A percentile compares a stretch with the other conserved stretches of the same genome.
phyloP scores from a whole-genome alignment of 441 rosid genomes.

The Populus hybrid region DNA sequence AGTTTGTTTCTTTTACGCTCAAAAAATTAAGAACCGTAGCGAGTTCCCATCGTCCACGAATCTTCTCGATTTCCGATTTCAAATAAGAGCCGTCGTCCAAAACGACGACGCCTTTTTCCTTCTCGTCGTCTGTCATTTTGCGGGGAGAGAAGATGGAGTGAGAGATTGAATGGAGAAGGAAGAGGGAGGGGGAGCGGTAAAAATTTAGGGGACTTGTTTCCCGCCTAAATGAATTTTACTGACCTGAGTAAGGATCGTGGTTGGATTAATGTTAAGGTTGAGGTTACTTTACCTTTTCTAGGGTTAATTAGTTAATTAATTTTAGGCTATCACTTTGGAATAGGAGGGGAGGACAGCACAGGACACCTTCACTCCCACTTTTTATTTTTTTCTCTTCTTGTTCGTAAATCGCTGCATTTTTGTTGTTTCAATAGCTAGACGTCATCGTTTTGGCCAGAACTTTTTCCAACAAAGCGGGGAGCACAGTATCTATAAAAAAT shows the following conservation, averaged over 20 bases:
- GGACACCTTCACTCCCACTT: neutral
- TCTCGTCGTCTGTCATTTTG: constrained; percentile 30
- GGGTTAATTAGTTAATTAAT: constrained; percentile 20
- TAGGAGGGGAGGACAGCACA: too few species aligned
- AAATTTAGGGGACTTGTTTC: constrained; percentile 20
- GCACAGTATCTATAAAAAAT: too few species aligned
- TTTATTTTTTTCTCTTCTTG: neutral
- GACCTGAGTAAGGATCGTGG: neutral
- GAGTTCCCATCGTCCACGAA: constrained; percentile 87
- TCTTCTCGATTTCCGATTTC: constrained; percentile 38
- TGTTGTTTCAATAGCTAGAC: neutral
- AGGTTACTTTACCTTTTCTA: neutral
- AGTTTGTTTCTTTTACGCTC: constrained; percentile 30
- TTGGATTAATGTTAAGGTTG: neutral
- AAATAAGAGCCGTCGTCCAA: constrained; percentile 31
- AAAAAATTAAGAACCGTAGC: constrained; percentile 86
- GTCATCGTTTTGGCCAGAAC: neutral
- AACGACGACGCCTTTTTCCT: constrained; percentile 2
- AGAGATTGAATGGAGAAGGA: neutral
- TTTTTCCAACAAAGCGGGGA: too few species aligned
- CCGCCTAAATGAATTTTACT: constrained; percentile 33
- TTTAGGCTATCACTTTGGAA: neutral
- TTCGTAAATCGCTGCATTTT: neutral
- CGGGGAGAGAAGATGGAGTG: constrained; percentile 11
- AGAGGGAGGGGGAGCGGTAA: constrained; percentile 1